These are phyloP conservation scores for Papiliotrema fonsecae DNA, from an alignment of 1,284 basidiomycete genomes.

Conservation along the genomic window DNA sequence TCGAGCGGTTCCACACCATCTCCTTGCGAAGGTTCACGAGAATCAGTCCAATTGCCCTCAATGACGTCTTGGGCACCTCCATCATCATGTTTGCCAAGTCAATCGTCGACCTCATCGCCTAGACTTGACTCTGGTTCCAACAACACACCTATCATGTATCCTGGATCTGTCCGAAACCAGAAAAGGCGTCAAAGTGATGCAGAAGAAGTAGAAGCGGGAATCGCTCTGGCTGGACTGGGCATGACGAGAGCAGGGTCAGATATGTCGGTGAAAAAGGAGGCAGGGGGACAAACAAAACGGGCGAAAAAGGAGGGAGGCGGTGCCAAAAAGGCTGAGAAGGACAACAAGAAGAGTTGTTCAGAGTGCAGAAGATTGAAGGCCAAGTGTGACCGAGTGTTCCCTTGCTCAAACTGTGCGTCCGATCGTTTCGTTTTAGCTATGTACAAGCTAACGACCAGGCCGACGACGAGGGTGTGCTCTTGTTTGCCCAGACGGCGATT, in stretches of 20 bases:
- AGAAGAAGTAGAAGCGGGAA: slow-evolving; percentile 30
- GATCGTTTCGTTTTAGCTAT: background rate
- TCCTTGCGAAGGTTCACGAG: background rate
- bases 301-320: slow-evolving; percentile 14
- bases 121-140: background rate
- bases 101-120: background rate
- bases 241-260: slow-evolving; percentile 7
- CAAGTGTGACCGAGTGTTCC: slow-evolving; percentile 43
- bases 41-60: slow-evolving; percentile 10
- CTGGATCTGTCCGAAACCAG: background rate
- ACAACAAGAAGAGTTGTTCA: slow-evolving; percentile 34
- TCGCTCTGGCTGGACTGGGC: slow-evolving; percentile 31
- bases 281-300: slow-evolving; percentile 5
- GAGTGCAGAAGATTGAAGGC: slow-evolving; percentile 43
- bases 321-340: slow-evolving; percentile 11
- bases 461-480: slow-evolving; percentile 40
- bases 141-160: background rate
- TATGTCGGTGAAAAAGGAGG: slow-evolving; percentile 7
- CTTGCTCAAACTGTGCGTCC: slow-evolving; percentile 42
- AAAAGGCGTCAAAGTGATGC: slow-evolving; percentile 9
- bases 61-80: slow-evolving; percentile 22
- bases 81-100: background rate
- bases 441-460: slow-evolving; percentile 17
- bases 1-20: background rate
- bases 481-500: slow-evolving; percentile 42